A percentile compares a stretch with the other conserved stretches of the same genome.
Conservation (phyloP, 2,329 filamentous ascomycete genomes). For the Xylariaceae sp. region DNA sequence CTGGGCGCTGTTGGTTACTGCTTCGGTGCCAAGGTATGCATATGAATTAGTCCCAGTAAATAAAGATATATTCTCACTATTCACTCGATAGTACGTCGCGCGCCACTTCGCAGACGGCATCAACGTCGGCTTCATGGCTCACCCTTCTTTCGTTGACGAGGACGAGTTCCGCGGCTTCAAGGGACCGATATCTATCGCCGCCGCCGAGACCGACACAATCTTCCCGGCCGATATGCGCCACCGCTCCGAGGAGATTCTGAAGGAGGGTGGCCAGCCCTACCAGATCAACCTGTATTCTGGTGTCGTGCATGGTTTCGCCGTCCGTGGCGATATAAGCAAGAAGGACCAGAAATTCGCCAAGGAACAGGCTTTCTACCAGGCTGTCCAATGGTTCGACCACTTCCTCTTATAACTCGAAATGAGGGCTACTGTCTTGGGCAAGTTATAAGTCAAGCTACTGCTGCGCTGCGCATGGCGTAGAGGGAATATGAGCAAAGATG, state of each 20-base stretch:
- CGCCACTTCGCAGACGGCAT: slow-evolving; percentile 63
- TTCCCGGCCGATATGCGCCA: slow-evolving; percentile 62
- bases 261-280: slow-evolving; percentile 56
- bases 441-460: slow-evolving; percentile 10
- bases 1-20: slow-evolving; percentile 69
- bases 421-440: not conserved
- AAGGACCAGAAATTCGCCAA: slow-evolving; percentile 63
- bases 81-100: slow-evolving; percentile 54
- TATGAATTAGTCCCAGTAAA: not conserved
- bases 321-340: slow-evolving; percentile 60
- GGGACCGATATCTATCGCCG: slow-evolving; percentile 66
- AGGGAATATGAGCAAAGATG: not conserved
- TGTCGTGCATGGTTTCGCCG: slow-evolving; percentile 70
- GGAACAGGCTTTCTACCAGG: slow-evolving; percentile 77
- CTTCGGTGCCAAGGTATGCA: slow-evolving; percentile 64
- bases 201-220: slow-evolving; percentile 60
- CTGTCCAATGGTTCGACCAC: slow-evolving; percentile 68
- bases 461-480: not conserved
- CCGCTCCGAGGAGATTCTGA: slow-evolving; percentile 60
- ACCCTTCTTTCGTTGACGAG: slow-evolving; percentile 69
- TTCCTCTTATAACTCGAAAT: slow-evolving; percentile 26
- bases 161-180: slow-evolving; percentile 62
- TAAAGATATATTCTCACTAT: not conserved
- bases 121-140: slow-evolving; percentile 68
- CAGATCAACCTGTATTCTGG: slow-evolving; percentile 74